Evolutionary conservation across 2,329 filamentous ascomycete genomes (phyloP).

Genomic region (Aureobasidium melanogenum): DNA sequence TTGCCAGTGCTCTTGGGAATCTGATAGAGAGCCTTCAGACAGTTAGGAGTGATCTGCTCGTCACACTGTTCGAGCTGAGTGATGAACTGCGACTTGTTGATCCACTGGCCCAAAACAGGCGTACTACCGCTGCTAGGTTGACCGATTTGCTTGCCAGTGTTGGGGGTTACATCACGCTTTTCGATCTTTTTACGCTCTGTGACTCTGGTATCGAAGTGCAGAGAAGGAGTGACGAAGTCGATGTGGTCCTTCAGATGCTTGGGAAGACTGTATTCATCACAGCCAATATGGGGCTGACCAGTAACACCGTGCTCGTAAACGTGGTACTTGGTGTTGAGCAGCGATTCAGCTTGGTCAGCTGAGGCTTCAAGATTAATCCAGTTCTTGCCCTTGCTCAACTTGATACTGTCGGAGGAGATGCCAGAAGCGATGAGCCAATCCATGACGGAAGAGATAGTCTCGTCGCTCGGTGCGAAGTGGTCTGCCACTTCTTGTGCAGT

Average conservation of each 20-base stretch:
- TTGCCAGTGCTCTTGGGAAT: constrained; percentile 28
- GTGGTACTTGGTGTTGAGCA: constrained; percentile 47
- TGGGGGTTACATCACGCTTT: constrained; percentile 19
- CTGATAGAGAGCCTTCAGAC: constrained; percentile 32
- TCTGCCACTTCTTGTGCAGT: constrained; percentile 34
- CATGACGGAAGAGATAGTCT: constrained; percentile 31
- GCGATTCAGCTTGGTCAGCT: constrained; percentile 43
- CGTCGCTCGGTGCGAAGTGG: constrained; percentile 30
- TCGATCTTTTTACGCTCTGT: constrained; percentile 16
- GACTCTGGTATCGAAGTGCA: constrained; percentile 33
- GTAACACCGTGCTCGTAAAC: constrained; percentile 36
- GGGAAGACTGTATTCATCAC: constrained; percentile 31
- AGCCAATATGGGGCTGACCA: constrained; percentile 28
- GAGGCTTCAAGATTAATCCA: constrained; percentile 50
- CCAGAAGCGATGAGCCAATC: constrained; percentile 48
- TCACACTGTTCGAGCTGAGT: constrained; percentile 38
- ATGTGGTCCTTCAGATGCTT: constrained; percentile 23
- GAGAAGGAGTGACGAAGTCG: constrained; percentile 31
- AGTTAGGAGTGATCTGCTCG: constrained; percentile 48
- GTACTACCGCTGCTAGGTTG: constrained; percentile 23
- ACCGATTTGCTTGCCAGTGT: constrained; percentile 18
- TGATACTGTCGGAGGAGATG: constrained; percentile 39
- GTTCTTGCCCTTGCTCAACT: constrained; percentile 42
- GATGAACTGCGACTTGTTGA: constrained; percentile 19
- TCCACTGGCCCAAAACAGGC: constrained; percentile 22